Base-by-base conservation (phyloP, 176 grass and related monocot species). In the Ensete glaucum region DNA sequence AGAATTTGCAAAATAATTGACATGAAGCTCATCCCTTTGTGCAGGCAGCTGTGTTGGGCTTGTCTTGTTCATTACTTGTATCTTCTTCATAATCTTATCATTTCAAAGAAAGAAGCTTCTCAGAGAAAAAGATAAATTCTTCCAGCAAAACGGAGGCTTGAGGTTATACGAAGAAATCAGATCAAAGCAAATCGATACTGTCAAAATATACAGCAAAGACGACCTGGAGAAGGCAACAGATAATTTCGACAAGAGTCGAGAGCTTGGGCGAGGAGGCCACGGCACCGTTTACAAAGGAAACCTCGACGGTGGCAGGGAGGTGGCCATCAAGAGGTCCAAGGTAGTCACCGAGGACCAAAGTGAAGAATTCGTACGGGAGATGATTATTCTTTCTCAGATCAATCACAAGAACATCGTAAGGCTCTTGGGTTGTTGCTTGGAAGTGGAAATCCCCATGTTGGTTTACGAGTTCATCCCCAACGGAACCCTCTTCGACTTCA, bases 331-430 rank as follows among this genome's bases (percentile, higher is more conserved):
- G 83, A 58, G 13, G 58, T 85, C 84, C 77, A 64, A 83, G 25
- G 65, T 84, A 2, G 64, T 79, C 23, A 85, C 20, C 79, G 90
- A 93, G 87, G 59, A 87, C 21, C 87, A 89, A 80, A 77, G 85
- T 84, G 87, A 93, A 76, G 79, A 93, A 81, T 93, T 93, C 70
- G 87, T 87, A 43, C 87, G 83, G 78, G 90, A 93, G 82, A 90
- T 87, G 79, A 84, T 90, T 13, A 93, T 93, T 82, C 82, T 93
- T 13, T 93, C 90, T 3, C 80, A 93, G 80, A 79, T 92, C 56
- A 90, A 90, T 22, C 88, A 90, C 56, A 78, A 74, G 4, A 90
- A 82, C 72, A 25, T 90, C 26, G 88, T 90, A 11, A 90, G 69
- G 74, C 76, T 90, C 34, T 58, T 69, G 21, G 88, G 88, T 0